Conservation (phyloP, 208 protist genomes). For the Trypanosoma vivax region DNA sequence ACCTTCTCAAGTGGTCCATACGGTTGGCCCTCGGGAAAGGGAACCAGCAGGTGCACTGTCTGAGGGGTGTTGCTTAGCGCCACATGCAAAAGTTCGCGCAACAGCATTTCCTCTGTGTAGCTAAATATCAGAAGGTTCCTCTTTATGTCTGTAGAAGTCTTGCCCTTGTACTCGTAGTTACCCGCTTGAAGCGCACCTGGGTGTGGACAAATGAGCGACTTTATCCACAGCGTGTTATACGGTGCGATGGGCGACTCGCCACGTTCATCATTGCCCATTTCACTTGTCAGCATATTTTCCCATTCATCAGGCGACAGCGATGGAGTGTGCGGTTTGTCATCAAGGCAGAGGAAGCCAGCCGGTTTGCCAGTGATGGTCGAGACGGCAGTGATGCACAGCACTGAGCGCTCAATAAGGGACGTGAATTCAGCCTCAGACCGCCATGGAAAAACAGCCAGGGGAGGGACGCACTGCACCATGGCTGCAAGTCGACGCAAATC, state of each 20-base stretch:
- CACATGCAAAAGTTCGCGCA: constrained; percentile 31
- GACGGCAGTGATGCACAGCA: constrained; percentile 59
- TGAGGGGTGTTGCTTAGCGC: constrained; percentile 35
- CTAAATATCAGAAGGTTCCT: constrained; percentile 6
- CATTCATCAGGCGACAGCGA: constrained; percentile 9
- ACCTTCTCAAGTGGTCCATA: constrained; percentile 17
- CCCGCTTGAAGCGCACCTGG: constrained; percentile 16
- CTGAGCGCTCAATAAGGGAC: constrained; percentile 54
- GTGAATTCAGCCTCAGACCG: constrained; percentile 30
- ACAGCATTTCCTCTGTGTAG: constrained; percentile 26
- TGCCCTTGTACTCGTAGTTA: constrained; percentile 1
- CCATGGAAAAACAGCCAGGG: constrained; percentile 28
- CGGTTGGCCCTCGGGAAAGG: constrained; percentile 12
- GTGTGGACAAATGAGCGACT: constrained; percentile 42
- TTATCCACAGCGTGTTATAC: constrained; percentile 71
- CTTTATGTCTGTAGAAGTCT: constrained; percentile 9
- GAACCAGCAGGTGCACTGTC: constrained; percentile 40
- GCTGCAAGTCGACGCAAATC: constrained; percentile 32
- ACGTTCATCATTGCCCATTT: not conserved
- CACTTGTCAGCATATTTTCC: constrained; percentile 3
- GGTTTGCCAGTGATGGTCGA: constrained; percentile 16
- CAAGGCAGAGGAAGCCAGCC: constrained; percentile 43
- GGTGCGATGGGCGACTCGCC: constrained; percentile 12
- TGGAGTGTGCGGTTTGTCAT: constrained; percentile 19
- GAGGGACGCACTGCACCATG: constrained; percentile 30